Base-by-base conservation (phyloP, 345 rosid species). In the Murraya koenigii region DNA sequence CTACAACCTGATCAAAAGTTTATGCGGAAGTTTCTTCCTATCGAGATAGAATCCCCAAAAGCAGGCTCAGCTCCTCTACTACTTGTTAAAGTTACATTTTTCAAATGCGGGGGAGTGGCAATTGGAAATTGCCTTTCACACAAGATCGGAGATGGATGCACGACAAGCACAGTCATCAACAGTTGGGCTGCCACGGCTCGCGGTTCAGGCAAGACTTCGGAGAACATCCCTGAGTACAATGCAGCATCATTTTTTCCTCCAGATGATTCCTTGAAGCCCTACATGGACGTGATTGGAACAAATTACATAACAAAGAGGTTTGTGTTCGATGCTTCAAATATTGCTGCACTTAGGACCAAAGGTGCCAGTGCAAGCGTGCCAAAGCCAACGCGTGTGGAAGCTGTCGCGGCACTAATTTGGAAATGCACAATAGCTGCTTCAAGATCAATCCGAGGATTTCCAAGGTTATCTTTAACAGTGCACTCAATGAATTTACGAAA, bases 61-160 rank as follows among this genome's bases (percentile, higher is more conserved):
- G 76, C 80, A 0, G 76, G 69, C 49, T 49, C 80, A 47, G 82
- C 84, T 71, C 78, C 75, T 69, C 75, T 81, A 59, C 30, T 87
- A 47, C 74, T 81, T 4, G 82, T 86, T 54, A 89, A 87, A 15
- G 82, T 72, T 47, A 87, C 30, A n/a, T 81, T 72, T 78, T 85
- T 89, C 74, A 65, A 39, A 10, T 66, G 80, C 60, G 82, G 82
- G 7, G 82, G 82, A 22, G 13, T 79, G 52, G 80, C 75, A 6
- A 30, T 82, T 22, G 80, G 66, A 8, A 7, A 68, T 10, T 80
- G 75, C 55, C n/a, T 79, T 49, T 77, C 78, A 0, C 83, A 83
- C 60, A 74, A 76, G 69, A 19, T 83, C 9, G 74, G 67, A 2
- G 86, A 83, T 56, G 71, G 78, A 23, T 23, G 74, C 59, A 80